phyloP scores from a whole-genome alignment of 164 flowering plant genomes.

The Dillenia suffruticosa region DNA sequence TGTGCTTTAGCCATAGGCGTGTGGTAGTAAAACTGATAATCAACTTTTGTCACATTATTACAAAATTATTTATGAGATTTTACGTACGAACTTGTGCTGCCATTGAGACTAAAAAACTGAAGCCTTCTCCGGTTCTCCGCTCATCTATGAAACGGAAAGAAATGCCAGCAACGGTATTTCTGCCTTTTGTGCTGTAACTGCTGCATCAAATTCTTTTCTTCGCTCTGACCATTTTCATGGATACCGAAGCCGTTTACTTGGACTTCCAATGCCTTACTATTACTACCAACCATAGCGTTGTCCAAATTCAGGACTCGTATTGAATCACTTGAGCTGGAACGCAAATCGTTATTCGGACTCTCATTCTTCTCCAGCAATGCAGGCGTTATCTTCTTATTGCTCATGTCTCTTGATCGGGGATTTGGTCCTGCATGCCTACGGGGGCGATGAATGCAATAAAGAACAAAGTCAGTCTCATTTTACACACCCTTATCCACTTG shows the following conservation, averaged over 20 bases:
- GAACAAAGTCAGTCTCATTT: too few species aligned
- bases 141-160: not conserved
- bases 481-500: too few species aligned
- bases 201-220: conserved; percentile 6
- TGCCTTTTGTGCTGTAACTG: conserved; percentile 15
- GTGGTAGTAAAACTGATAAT: too few species aligned
- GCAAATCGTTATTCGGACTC: conserved; percentile 11
- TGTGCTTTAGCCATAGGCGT: too few species aligned
- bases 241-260: conserved; percentile 19
- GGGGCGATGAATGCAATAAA: not conserved
- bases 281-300: conserved; percentile 12
- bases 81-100: too few species aligned
- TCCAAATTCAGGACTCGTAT: conserved; percentile 7
- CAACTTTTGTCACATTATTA: too few species aligned
- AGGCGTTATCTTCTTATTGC: conserved; percentile 29
- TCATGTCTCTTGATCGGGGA: conserved; percentile 27
- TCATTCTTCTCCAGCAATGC: conserved; percentile 25
- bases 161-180: conserved; percentile 32
- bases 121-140: too few species aligned
- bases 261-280: not conserved
- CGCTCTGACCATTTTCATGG: conserved; percentile 11
- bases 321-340: conserved; percentile 4
- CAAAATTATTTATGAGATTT: too few species aligned
- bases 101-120: too few species aligned
- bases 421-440: conserved; percentile 33